Conservation (phyloP, 2,329 filamentous ascomycete species). For the Colletotrichum destructivum region DNA sequence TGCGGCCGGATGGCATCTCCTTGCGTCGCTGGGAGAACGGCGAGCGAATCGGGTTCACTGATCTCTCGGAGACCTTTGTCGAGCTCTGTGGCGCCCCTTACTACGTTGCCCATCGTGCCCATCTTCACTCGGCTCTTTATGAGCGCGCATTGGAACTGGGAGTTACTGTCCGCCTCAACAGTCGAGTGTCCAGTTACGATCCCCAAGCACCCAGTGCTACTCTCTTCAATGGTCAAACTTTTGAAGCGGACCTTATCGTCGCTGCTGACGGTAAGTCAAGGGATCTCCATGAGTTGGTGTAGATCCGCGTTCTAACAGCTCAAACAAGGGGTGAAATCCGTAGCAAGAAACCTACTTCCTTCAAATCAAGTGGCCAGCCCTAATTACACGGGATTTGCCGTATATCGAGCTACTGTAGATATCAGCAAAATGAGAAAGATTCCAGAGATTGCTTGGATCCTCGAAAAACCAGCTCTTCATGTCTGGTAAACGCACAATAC, state of each 20-base stretch:
- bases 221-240: conserved; percentile 45
- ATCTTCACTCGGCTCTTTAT: conserved; percentile 52
- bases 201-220: conserved; percentile 44
- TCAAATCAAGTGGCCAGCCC: conserved; percentile 38
- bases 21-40: conserved; percentile 49
- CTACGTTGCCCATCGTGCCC: conserved; percentile 54
- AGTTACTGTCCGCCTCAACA: conserved; percentile 45
- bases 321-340: conserved; percentile 50
- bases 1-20: conserved; percentile 42
- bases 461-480: conserved; percentile 56
- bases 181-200: conserved; percentile 47
- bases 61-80: conserved; percentile 46
- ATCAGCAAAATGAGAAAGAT: conserved; percentile 53
- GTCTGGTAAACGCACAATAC: conserved; percentile 51
- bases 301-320: no score
- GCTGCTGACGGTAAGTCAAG: conserved; percentile 52
- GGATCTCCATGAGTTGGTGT: background rate
- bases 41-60: conserved; percentile 43
- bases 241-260: conserved; percentile 52
- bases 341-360: conserved; percentile 45
- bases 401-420: conserved; percentile 58
- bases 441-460: conserved; percentile 55
- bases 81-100: conserved; percentile 51
- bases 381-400: conserved; percentile 55
- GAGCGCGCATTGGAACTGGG: conserved; percentile 47